Conservation (phyloP, 1,284 basidiomycete species). For the Naganishia liquefaciens region DNA sequence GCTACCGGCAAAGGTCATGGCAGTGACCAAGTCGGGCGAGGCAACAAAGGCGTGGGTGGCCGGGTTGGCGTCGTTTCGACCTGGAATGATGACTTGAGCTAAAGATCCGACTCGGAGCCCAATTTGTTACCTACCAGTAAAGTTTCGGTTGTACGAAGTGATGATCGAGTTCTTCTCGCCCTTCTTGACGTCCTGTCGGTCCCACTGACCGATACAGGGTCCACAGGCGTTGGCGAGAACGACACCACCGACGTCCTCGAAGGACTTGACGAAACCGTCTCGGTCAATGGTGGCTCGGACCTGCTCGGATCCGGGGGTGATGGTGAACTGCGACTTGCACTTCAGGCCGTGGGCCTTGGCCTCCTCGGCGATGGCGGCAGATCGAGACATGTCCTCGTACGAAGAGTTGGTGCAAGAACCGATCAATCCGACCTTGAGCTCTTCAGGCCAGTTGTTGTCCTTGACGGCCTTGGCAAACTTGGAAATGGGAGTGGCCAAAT, state of each 20-base stretch:
- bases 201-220: slow-evolving; percentile 99
- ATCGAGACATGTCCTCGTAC: slow-evolving; percentile 99
- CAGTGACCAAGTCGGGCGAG: slow-evolving; percentile 96
- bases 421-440: slow-evolving; percentile 96
- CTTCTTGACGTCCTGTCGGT: slow-evolving; percentile 93
- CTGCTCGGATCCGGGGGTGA: slow-evolving; percentile 98
- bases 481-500: slow-evolving; percentile 93
- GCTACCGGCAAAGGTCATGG: slow-evolving; percentile 90
- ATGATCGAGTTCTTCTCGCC: slow-evolving; percentile 97
- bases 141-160: slow-evolving; percentile 99
- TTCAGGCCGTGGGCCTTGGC: slow-evolving; percentile 78
- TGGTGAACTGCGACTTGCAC: slow-evolving; percentile 91
- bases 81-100: too few relatives aligned
- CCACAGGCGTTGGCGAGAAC: slow-evolving; percentile 99
- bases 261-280: slow-evolving; percentile 86
- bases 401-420: slow-evolving; percentile 99
- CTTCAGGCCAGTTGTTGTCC: slow-evolving; percentile 94
- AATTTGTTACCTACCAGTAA: slow-evolving; percentile 59
- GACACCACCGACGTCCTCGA: slow-evolving; percentile 84
- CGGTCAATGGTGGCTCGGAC: slow-evolving; percentile 96
- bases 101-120: too few relatives aligned
- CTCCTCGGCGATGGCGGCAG: slow-evolving; percentile 88
- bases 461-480: slow-evolving; percentile 89
- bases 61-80: slow-evolving; percentile 98
- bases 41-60: slow-evolving; percentile 99